Evolutionary conservation across 768 basidiomycete genomes (phyloP).

Genomic region (Serendipita sp.): DNA sequence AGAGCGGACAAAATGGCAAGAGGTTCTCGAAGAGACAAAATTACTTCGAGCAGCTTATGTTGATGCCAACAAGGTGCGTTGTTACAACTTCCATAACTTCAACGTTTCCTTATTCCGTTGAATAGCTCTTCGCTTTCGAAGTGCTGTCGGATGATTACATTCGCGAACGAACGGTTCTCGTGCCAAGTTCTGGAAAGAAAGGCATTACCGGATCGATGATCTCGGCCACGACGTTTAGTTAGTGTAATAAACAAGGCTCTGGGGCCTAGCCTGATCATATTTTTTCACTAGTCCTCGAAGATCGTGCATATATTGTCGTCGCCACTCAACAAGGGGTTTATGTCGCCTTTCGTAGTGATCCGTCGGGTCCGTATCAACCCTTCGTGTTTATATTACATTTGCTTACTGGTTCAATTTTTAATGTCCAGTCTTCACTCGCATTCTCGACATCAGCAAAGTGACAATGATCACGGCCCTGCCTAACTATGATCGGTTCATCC

Average conservation of each 20-base stretch:
- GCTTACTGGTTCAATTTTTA: conserved; percentile 2
- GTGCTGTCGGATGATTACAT: conserved; percentile 47
- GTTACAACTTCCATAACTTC: neutral
- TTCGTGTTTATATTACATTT: neutral
- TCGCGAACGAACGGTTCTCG: conserved; percentile 28
- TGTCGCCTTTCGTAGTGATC: conserved; percentile 35
- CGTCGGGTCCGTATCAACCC: conserved; percentile 28
- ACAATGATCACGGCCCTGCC: conserved; percentile 42
- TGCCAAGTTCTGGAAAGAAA: conserved; percentile 17
- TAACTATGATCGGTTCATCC: conserved; percentile 48
- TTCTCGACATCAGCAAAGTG: conserved; percentile 24
- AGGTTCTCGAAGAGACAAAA: conserved; percentile 43
- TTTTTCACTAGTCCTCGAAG: conserved; percentile 27
- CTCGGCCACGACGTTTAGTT: conserved; percentile 50
- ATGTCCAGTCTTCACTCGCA: conserved; percentile 23
- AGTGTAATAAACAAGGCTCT: conserved; percentile 14
- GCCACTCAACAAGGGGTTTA: conserved; percentile 59
- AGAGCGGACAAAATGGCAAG: conserved; percentile 47
- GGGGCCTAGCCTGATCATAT: neutral
- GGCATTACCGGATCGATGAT: conserved; percentile 43
- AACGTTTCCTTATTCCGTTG: neutral
- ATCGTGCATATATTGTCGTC: conserved; percentile 44
- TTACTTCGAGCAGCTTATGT: conserved; percentile 46
- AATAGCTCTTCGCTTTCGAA: conserved; percentile 53
- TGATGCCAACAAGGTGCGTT: conserved; percentile 55